Evolutionary conservation across 129 eudicot genomes (phyloP).

Genomic region (Arctium lappa): DNA sequence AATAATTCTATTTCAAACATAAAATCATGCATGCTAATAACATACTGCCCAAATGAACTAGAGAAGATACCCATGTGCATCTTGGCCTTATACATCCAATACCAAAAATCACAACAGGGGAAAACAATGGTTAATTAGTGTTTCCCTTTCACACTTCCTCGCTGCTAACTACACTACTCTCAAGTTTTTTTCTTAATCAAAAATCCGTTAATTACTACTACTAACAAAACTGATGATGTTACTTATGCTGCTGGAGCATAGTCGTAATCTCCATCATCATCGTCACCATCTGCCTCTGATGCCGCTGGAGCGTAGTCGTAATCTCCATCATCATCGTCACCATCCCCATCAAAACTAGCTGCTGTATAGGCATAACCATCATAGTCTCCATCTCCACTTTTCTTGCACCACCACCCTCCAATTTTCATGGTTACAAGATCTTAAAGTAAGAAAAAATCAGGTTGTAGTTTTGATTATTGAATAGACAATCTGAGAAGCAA

Average conservation of each 20-base stretch:
- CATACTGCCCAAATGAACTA: too few relatives aligned
- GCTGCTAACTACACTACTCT: background rate
- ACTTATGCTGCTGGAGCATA: conserved; percentile 43
- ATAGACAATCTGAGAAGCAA: background rate
- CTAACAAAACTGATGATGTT: background rate
- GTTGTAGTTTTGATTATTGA: conserved; percentile 1
- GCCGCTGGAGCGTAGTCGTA: conserved; percentile 17
- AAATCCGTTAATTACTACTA: background rate
- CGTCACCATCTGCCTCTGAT: too few relatives aligned
- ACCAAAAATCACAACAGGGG: too few relatives aligned
- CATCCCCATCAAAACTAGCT: conserved; percentile 13
- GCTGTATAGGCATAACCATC: conserved; percentile 24
- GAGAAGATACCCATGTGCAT: too few relatives aligned
- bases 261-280: too few relatives aligned
- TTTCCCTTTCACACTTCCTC: background rate
- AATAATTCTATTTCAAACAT: too few relatives aligned
- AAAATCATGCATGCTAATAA: too few relatives aligned
- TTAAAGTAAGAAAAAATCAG: background rate
- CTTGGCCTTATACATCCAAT: too few relatives aligned
- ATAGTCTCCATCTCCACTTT: conserved; percentile 18
- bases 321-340: conserved; percentile 20
- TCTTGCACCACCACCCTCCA: conserved; percentile 9
- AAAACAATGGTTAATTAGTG: background rate
- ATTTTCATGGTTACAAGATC: background rate
- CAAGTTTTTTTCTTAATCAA: background rate